A percentile compares a stretch with the other conserved stretches of the same genome.
phyloP scores from a whole-genome alignment of 306 rosid genomes.

The Calophaca sinica region DNA sequence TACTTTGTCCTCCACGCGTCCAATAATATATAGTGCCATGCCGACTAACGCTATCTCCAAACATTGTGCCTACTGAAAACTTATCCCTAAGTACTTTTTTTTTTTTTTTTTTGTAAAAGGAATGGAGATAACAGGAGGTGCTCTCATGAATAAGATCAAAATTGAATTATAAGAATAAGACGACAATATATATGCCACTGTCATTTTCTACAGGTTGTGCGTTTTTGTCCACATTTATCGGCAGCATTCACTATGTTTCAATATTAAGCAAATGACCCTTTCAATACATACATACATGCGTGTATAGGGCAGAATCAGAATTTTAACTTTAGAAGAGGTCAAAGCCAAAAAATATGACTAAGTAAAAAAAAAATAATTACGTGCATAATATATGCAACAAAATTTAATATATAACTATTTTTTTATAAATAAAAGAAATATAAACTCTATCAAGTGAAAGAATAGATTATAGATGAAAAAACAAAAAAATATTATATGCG shows the following conservation, averaged over 20 bases:
- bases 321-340: no score
- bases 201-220: conserved; percentile 41
- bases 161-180: conserved; percentile 38
- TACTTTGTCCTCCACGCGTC: conserved; percentile 46
- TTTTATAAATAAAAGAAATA: no score
- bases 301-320: no score
- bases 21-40: conserved; percentile 25
- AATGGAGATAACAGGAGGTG: conserved; percentile 13
- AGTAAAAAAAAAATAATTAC: no score
- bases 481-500: no score
- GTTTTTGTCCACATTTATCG: conserved; percentile 13
- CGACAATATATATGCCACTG: conserved; percentile 21
- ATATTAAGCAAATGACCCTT: no score
- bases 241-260: conserved; percentile 3
- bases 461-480: no score
- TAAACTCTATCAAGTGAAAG: no score
- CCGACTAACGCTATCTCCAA: conserved; percentile 14
- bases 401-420: no score
- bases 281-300: no score
- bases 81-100: background rate
- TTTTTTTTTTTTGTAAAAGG: background rate
- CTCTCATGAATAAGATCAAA: conserved; percentile 3
- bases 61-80: background rate
- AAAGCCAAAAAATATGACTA: no score
- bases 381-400: no score